Conservation (phyloP, 805 yeast genomes). For the Cyberlindnera mycetangii region DNA sequence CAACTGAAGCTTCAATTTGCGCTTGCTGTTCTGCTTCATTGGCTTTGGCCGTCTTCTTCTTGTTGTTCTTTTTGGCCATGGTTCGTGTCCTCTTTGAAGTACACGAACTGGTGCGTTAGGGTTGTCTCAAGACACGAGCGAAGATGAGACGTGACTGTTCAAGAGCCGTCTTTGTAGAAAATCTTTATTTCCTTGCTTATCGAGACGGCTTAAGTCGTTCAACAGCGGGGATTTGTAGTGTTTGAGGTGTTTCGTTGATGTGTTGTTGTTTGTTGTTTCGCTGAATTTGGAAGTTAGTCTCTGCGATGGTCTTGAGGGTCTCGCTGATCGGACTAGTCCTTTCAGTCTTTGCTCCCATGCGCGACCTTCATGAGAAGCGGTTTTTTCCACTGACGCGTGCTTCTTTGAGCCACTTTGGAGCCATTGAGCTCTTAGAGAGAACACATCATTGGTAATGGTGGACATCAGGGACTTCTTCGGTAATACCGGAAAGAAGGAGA, state of each 20-base stretch:
- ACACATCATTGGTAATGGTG: slow-evolving; percentile 29
- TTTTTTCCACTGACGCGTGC: neutral
- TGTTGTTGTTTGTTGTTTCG: neutral
- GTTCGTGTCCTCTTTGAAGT: neutral
- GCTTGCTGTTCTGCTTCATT: slow-evolving; percentile 2
- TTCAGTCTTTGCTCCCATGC: neutral
- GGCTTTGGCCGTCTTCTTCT: slow-evolving; percentile 13
- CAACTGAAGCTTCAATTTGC: neutral
- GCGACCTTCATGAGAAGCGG: neutral
- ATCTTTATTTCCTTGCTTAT: too few species aligned
- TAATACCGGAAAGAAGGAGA: slow-evolving; percentile 9
- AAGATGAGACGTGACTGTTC: too few species aligned
- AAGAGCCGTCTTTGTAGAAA: too few species aligned
- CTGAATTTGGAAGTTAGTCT: neutral
- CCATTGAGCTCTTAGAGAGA: neutral
- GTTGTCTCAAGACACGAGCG: too few species aligned
- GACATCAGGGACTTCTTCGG: slow-evolving; percentile 41
- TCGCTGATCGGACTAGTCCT: neutral
- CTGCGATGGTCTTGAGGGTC: neutral
- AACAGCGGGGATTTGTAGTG: neutral
- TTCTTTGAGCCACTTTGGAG: neutral
- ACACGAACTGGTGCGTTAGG: neutral
- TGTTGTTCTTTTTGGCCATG: slow-evolving; percentile 18
- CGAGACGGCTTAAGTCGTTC: too few species aligned
- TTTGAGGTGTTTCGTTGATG: neutral